Conservation (phyloP, 805 yeast genomes). For the Wickerhamomyces pijperi region DNA sequence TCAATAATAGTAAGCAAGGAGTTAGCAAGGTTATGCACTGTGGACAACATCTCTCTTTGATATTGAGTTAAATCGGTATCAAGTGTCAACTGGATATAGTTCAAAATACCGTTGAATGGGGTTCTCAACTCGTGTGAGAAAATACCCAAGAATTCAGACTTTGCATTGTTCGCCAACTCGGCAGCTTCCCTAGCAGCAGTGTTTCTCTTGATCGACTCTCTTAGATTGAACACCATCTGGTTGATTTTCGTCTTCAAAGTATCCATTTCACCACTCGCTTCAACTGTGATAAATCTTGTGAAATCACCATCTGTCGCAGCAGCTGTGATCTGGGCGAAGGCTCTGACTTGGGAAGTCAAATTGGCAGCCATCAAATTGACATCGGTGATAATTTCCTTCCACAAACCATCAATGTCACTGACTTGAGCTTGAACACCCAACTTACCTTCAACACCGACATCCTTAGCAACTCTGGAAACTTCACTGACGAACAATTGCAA, state of each 20-base stretch:
- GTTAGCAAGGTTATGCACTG: slow-evolving; percentile 81
- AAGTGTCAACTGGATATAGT: slow-evolving; percentile 82
- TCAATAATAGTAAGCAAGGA: slow-evolving; percentile 79
- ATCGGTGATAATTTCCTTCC: slow-evolving; percentile 87
- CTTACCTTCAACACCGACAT: slow-evolving; percentile 89
- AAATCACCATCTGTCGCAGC: slow-evolving; percentile 93
- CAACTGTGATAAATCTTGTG: slow-evolving; percentile 82
- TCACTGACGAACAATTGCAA: slow-evolving; percentile 80
- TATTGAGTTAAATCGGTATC: slow-evolving; percentile 86
- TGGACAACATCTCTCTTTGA: slow-evolving; percentile 84
- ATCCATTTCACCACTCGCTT: slow-evolving; percentile 85
- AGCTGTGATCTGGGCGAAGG: slow-evolving; percentile 87
- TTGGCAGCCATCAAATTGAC: slow-evolving; percentile 94
- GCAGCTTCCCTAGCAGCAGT: slow-evolving; percentile 94
- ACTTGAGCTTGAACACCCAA: slow-evolving; percentile 89
- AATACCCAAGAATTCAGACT: slow-evolving; percentile 83
- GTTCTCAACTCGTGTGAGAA: slow-evolving; percentile 85
- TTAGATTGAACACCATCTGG: slow-evolving; percentile 76
- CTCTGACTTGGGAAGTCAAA: slow-evolving; percentile 84
- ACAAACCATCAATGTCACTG: slow-evolving; percentile 79
- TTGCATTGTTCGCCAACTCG: slow-evolving; percentile 79
- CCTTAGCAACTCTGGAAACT: slow-evolving; percentile 83
- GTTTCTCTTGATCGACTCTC: slow-evolving; percentile 84
- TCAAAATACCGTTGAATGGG: slow-evolving; percentile 87
- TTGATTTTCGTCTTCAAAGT: slow-evolving; percentile 40